Evolutionary conservation across 768 basidiomycete species (phyloP), one percentile per base, ranked within the genome.

Genomic region (Leccinum rimulosum): DNA sequence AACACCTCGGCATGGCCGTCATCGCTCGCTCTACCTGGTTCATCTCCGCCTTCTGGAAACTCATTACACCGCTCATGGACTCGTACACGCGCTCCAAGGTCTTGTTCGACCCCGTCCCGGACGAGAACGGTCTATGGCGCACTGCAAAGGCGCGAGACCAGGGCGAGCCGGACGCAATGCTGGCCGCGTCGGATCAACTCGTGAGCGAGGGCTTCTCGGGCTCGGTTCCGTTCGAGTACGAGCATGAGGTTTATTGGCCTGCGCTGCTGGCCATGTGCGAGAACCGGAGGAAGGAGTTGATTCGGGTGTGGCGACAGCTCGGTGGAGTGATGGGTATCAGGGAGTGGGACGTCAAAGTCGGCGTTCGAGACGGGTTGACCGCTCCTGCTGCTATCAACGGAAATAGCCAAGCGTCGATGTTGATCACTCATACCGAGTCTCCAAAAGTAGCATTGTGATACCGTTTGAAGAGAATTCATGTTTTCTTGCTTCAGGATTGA

Each of bases 61-160:
- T 92, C 64, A 85, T 93, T 65, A 82, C 76, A 62, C 89, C 92
- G 1, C 87, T 94, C 68, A 82, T 95, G 54, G 93, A 95, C 73
- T 89, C 93, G 3, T 70, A 91, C 58, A 93, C 91, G 1, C 82
- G 85, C 33, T 72, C 79, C 31, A 91, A 91, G 73, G 78, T 91
- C 73, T 79, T 84, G 57, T 91, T 92, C 72, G 91, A 92, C 65
- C 86, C 88, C 1, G 71, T 74, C 15, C 43, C 57, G 5, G 70
- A 69, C 38, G 52, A 54, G 2, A n/a, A 22, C 1, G 73, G 72
- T 4, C 51, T 74, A 1, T 73, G 73, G 68, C 59, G 70, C 6
- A 64, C 68, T 0, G 64, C 43, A 4, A 64, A 61, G 33, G 64
- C 62, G 1, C 57, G 70, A 22, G 66, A 67, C 31, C 58, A 62